Evolutionary conservation across 129 eudicot genomes (phyloP).

Genomic region (Ambrosia trifida): DNA sequence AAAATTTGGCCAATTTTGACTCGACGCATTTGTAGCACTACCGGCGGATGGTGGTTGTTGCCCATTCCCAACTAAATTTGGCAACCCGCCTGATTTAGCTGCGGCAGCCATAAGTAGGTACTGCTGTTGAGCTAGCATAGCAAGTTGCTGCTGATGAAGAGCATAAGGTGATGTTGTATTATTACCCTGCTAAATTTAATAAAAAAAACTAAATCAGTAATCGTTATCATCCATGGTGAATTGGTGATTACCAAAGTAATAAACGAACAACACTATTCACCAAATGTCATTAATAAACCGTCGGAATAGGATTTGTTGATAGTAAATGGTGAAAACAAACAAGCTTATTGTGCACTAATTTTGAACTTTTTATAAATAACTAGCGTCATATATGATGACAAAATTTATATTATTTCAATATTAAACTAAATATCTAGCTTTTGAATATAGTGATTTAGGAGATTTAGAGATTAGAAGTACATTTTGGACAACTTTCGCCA

Average conservation of each 20-base stretch:
- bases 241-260: background rate
- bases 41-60: constrained; percentile 61
- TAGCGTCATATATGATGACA: background rate
- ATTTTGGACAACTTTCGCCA: background rate
- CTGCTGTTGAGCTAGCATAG: constrained; percentile 82
- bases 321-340: constrained; percentile 13
- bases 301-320: constrained; percentile 1
- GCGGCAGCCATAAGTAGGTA: constrained; percentile 89
- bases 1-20: constrained; percentile 72
- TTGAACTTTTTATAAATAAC: background rate
- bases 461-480: constrained; percentile 1
- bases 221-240: background rate
- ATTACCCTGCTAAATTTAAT: constrained; percentile 53
- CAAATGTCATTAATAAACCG: background rate
- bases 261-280: background rate
- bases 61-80: constrained; percentile 50
- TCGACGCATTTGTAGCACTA: constrained; percentile 46
- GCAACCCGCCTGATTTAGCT: constrained; percentile 69
- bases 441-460: background rate
- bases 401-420: background rate
- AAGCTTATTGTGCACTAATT: background rate
- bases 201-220: background rate
- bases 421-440: background rate
- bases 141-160: constrained; percentile 59
- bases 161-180: constrained; percentile 59